Evolutionary conservation across 164 flowering plant species (phyloP).

Genomic region (Macadamia tetraphylla): DNA sequence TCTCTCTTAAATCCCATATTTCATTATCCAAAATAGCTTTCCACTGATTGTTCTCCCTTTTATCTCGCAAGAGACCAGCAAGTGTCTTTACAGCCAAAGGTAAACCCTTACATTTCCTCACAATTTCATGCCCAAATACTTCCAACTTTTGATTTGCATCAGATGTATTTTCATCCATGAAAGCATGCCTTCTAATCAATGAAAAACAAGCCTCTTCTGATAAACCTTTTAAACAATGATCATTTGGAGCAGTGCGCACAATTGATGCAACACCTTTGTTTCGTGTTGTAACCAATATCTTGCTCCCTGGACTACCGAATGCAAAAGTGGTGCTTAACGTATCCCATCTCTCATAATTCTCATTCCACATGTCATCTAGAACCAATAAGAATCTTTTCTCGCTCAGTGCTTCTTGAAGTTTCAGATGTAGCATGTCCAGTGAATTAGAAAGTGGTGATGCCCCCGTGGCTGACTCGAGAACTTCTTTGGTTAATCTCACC

Average conservation of each 20-base stretch:
- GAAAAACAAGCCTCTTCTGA: slow-evolving; percentile 22
- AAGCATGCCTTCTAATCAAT: slow-evolving; percentile 24
- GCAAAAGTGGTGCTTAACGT: slow-evolving; percentile 10
- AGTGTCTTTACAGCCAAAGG: slow-evolving; percentile 27
- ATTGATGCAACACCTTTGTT: slow-evolving; percentile 12
- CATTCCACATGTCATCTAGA: slow-evolving; percentile 14
- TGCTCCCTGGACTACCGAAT: slow-evolving; percentile 22
- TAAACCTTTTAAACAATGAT: slow-evolving; percentile 6
- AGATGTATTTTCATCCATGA: not conserved
- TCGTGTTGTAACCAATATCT: slow-evolving; percentile 27
- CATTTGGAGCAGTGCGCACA: not conserved
- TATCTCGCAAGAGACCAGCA: slow-evolving; percentile 17
- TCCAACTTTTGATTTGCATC: not conserved
- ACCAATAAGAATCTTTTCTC: slow-evolving; percentile 4
- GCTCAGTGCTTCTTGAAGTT: not conserved
- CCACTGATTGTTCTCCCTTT: slow-evolving; percentile 15
- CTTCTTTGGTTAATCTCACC: not conserved
- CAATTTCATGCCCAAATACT: slow-evolving; percentile 18
- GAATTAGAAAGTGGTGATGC: not conserved
- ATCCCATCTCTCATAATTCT: slow-evolving; percentile 16
- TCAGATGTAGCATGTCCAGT: not conserved
- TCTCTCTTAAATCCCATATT: slow-evolving; percentile 13
- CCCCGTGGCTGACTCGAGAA: slow-evolving; percentile 4
- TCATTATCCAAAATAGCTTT: slow-evolving; percentile 11
- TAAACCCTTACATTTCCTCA: slow-evolving; percentile 26